A percentile compares a stretch with the other conserved stretches of the same genome.
phyloP scores from a whole-genome alignment of 306 rosid genomes.

The Phaseolus lunatus region DNA sequence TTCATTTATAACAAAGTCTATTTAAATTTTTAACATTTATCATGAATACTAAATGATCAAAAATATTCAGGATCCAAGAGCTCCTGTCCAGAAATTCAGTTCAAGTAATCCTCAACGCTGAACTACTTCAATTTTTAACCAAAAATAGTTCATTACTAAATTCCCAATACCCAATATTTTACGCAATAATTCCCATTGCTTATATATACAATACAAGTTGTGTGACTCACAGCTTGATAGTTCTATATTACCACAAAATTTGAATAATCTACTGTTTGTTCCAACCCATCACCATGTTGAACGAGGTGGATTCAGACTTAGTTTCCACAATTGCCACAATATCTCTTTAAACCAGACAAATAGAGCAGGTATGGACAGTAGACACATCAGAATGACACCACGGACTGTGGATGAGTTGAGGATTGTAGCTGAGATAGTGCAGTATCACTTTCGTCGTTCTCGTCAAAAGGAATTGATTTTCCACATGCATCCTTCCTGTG shows the following conservation, averaged over 20 bases:
- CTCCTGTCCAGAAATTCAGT: background rate
- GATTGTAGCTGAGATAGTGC: conserved; percentile 74
- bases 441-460: conserved; percentile 76
- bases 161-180: conserved; percentile 34
- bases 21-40: background rate
- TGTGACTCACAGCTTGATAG: conserved; percentile 32
- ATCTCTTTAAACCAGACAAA: conserved; percentile 28
- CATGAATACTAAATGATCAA: background rate
- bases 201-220: conserved; percentile 56
- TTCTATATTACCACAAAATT: conserved; percentile 42
- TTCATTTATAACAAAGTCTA: background rate
- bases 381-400: conserved; percentile 68
- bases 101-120: background rate
- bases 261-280: conserved; percentile 37
- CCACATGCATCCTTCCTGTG: conserved; percentile 71
- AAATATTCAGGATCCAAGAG: background rate
- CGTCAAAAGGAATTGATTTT: conserved; percentile 65
- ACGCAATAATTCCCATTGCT: conserved; percentile 15
- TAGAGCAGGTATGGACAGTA: conserved; percentile 16
- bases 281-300: conserved; percentile 43
- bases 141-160: background rate
- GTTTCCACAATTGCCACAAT: conserved; percentile 9
- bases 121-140: conserved; percentile 21
- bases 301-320: conserved; percentile 34
- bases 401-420: conserved; percentile 68